These are phyloP conservation scores for Brettanomyces sp. DNA, from an alignment of 805 yeast genomes.

Conservation along the genomic window DNA sequence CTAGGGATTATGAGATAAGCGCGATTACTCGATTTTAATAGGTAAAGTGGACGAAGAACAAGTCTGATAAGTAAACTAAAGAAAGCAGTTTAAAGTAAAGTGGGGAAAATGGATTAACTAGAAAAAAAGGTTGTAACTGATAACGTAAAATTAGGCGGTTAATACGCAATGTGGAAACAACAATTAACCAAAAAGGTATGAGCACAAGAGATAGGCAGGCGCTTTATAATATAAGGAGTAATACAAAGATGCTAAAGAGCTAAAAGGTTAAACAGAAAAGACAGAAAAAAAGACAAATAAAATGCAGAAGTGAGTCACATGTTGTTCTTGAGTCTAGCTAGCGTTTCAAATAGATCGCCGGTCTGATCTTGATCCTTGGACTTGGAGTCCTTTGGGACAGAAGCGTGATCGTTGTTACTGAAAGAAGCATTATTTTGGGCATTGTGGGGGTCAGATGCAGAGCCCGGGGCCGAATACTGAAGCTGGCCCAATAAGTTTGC, in stretches of 20 bases:
- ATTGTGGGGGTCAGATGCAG: conserved; percentile 11
- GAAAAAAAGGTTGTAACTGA: too few relatives aligned
- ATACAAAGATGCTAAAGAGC: not conserved
- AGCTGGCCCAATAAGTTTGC: conserved; percentile 15
- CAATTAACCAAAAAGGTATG: too few relatives aligned
- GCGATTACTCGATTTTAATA: too few relatives aligned
- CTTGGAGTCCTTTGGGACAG: conserved; percentile 7
- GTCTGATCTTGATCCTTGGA: conserved; percentile 19
- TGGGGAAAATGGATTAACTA: too few relatives aligned
- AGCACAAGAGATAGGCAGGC: not conserved
- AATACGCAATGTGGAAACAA: too few relatives aligned
- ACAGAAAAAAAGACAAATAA: not conserved
- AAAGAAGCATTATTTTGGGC: not conserved
- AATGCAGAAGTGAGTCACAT: conserved; percentile 13
- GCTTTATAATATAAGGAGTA: too few relatives aligned
- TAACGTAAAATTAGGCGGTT: too few relatives aligned
- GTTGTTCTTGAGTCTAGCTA: conserved; percentile 29
- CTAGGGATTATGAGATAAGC: too few relatives aligned
- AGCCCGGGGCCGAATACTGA: conserved; percentile 14
- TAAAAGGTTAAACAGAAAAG: conserved; percentile 2
- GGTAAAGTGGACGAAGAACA: too few relatives aligned
- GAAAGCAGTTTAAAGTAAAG: too few relatives aligned
- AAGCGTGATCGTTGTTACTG: not conserved
- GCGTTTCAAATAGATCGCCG: conserved; percentile 26
- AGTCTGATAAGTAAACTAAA: too few relatives aligned